phyloP scores from a whole-genome alignment of 129 eudicot genomes.

The Deinandra increscens region DNA sequence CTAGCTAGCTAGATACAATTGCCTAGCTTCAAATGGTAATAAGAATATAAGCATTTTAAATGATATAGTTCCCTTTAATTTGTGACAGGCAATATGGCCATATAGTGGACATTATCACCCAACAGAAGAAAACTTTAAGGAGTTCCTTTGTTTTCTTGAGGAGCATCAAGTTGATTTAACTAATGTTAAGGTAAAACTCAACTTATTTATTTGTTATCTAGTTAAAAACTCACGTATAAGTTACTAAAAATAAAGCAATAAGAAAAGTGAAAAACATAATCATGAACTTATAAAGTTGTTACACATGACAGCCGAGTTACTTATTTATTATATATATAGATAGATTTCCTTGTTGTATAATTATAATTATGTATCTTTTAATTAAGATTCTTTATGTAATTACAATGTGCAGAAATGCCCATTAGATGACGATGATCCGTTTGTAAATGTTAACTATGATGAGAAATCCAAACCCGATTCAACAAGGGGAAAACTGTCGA shows the following conservation, averaged over 20 bases:
- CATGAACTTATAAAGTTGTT: no score
- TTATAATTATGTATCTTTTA: no score
- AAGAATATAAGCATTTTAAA: neutral
- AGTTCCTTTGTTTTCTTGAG: constrained; percentile 55
- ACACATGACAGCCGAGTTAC: no score
- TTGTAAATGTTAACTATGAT: neutral
- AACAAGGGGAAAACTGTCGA: neutral
- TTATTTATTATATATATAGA: no score
- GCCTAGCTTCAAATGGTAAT: neutral
- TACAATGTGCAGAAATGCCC: constrained; percentile 45
- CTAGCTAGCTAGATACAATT: no score
- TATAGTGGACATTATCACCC: constrained; percentile 86
- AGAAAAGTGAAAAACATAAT: no score
- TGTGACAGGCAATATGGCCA: constrained; percentile 75
- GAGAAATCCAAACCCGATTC: constrained; percentile 8
- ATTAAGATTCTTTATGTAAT: neutral
- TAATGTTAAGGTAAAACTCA: constrained; percentile 53
- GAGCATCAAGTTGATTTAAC: constrained; percentile 54
- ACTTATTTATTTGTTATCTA: neutral
- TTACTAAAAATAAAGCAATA: no score
- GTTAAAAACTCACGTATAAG: no score
- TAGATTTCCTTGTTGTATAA: no score
- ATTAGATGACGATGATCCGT: constrained; percentile 53
- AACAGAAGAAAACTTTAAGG: constrained; percentile 65
- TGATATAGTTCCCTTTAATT: neutral